Evolutionary conservation across 2,329 filamentous ascomycete genomes (phyloP).

Genomic region (Tolypocladium album): DNA sequence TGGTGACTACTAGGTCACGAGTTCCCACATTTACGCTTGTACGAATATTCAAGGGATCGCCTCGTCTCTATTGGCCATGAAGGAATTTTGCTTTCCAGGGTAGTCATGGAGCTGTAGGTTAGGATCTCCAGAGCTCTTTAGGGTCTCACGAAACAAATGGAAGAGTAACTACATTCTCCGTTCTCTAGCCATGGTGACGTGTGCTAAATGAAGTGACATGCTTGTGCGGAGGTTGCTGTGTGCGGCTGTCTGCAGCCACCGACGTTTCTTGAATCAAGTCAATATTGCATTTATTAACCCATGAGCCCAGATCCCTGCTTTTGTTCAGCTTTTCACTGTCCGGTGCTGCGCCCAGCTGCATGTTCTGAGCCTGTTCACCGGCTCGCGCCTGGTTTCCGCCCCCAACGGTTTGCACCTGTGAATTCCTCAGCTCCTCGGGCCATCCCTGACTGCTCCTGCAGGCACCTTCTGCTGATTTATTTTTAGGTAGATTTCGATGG

Average conservation of each 20-base stretch:
- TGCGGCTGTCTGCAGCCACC: not conserved
- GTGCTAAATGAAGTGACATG: not conserved
- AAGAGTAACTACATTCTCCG: not conserved
- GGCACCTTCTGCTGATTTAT: not conserved
- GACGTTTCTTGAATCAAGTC: not conserved
- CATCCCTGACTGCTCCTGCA: not conserved
- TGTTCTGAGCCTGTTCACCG: not conserved
- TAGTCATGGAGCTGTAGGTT: constrained; percentile 4
- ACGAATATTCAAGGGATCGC: constrained; percentile 1
- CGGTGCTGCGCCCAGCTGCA: not conserved
- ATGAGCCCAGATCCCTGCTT: not conserved
- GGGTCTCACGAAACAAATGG: not conserved
- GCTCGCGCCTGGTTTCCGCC: not conserved
- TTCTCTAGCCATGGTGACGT: not conserved
- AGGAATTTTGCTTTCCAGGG: constrained; percentile 1
- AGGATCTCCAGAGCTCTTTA: constrained; percentile 1
- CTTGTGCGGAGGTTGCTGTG: not conserved
- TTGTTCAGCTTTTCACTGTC: not conserved
- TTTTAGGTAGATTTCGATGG: not conserved
- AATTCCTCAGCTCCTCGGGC: not conserved
- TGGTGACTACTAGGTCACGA: constrained; percentile 1
- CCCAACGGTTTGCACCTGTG: not conserved
- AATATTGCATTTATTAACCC: not conserved
- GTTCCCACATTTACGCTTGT: constrained; percentile 1
- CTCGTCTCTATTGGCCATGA: not conserved